Base-by-base conservation (phyloP, 2,329 filamentous ascomycete genomes). In the Colletotrichum limetticola region DNA sequence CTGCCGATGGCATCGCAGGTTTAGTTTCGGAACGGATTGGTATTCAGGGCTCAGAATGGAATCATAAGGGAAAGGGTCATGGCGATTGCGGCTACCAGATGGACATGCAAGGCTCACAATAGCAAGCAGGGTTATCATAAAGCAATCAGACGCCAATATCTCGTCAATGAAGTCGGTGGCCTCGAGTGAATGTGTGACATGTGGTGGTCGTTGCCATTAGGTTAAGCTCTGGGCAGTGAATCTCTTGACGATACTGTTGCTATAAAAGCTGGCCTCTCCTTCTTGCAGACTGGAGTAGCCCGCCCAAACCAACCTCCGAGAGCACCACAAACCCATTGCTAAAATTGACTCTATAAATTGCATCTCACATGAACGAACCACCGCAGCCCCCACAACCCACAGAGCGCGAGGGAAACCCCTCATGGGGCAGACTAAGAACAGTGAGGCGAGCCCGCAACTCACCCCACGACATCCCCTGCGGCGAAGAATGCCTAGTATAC, bases 401-500 rank as follows among this genome's bases (percentile, higher is more conserved):
- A 2, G 37, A 35, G 59, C 24, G 65, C 2, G 46, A 26, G n/a
- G 52, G 22, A 4, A 24, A 11, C 3, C 26, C 59, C 3, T 72
- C 59, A 19, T 60, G 42, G 42, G 32, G 60, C 5, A 46, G 26
- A 46, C 46, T 73, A 4, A 28, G 26, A 49, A 35, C 35, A 5
- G 61, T 66, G 28, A 59, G 73, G 5, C 62, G 24, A n/a, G 66
- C 57, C n/a, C 46, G 62, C 28, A 57, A 60, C 30, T 64, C 73
- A 3, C 59, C 37, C 12, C 52, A 62, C 7, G 61, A 73, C 32
- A 37, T 66, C 12, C 53, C 62, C 12, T 71, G 73, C 24, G 58
- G 66, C 5, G 19, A 37, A 2, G 35, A 57, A 37, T 70, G 73
- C 24, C 24, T 59, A 8, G 22, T 70, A 7, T 65, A 70, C 46